Conservation (phyloP, 164 flowering plant species). For the Piper longum region DNA sequence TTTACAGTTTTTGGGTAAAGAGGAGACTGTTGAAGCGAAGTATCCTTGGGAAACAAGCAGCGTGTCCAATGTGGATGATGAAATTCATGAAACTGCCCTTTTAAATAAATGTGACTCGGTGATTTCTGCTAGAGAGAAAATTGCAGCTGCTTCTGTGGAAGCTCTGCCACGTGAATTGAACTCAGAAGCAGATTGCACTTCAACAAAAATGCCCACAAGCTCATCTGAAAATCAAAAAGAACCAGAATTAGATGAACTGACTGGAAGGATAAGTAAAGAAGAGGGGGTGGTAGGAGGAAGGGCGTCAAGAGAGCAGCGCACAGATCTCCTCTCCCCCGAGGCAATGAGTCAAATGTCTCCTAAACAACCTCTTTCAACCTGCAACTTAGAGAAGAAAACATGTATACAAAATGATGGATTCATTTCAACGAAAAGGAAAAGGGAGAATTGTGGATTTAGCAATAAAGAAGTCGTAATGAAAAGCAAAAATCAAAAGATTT, state of each 20-base stretch:
- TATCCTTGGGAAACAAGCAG: background rate
- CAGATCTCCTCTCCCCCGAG: background rate
- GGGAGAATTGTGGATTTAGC: constrained; percentile 4
- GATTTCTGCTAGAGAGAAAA: background rate
- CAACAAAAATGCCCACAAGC: background rate
- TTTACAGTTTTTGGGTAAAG: background rate
- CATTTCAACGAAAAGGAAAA: constrained; percentile 25
- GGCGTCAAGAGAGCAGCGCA: background rate
- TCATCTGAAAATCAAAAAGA: background rate
- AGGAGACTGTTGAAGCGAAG: background rate
- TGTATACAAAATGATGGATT: constrained; percentile 22
- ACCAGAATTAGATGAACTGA: too few relatives aligned
- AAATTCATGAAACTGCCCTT: background rate
- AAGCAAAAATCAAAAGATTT: background rate
- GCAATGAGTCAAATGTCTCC: background rate
- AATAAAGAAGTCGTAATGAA: constrained; percentile 2
- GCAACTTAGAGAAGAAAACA: constrained; percentile 8
- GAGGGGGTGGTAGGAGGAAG: background rate
- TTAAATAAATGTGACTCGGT: background rate
- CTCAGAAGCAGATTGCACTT: background rate
- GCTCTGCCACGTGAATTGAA: background rate
- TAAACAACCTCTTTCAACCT: background rate
- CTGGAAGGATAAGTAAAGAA: background rate
- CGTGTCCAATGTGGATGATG: background rate
- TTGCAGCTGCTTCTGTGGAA: background rate